phyloP scores from a whole-genome alignment of 2,329 filamentous ascomycete genomes.

The Trichoderma polysporum region DNA sequence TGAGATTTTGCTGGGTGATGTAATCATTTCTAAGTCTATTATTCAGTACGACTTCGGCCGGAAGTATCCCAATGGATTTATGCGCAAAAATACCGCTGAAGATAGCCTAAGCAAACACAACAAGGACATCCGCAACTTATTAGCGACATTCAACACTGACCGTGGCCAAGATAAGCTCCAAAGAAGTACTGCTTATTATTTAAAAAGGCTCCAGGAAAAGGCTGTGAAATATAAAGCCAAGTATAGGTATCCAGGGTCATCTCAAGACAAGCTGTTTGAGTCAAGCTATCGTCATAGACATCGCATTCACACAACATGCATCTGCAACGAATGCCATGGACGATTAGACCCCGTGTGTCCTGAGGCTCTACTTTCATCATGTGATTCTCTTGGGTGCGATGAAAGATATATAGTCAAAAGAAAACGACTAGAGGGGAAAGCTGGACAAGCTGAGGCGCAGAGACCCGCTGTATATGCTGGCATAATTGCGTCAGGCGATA shows the following conservation, averaged over 20 bases:
- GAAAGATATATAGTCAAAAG: neutral
- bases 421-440: neutral
- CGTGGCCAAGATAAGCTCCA: neutral
- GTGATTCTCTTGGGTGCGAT: neutral
- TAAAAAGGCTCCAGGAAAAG: constrained; percentile 16
- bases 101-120: constrained; percentile 30
- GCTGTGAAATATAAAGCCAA: neutral
- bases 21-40: constrained; percentile 32
- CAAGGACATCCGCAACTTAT: constrained; percentile 30
- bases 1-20: constrained; percentile 33
- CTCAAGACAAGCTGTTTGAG: constrained; percentile 32
- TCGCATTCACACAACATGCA: neutral
- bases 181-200: constrained; percentile 10
- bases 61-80: constrained; percentile 28
- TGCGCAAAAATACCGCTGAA: constrained; percentile 27
- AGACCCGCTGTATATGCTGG: neutral
- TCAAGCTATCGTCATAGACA: constrained; percentile 36
- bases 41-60: constrained; percentile 34
- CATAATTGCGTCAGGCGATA: constrained; percentile 33
- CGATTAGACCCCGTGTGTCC: neutral
- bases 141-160: constrained; percentile 27
- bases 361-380: neutral
- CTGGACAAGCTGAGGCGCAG: neutral
- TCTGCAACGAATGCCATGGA: neutral
- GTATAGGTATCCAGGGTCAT: constrained; percentile 30